Percentiles rank a stretch among this genome's conserved stretches.
These are phyloP conservation scores for Leccinum griseonigrum DNA, from an alignment of 1,284 basidiomycete species.

Conservation along the genomic window DNA sequence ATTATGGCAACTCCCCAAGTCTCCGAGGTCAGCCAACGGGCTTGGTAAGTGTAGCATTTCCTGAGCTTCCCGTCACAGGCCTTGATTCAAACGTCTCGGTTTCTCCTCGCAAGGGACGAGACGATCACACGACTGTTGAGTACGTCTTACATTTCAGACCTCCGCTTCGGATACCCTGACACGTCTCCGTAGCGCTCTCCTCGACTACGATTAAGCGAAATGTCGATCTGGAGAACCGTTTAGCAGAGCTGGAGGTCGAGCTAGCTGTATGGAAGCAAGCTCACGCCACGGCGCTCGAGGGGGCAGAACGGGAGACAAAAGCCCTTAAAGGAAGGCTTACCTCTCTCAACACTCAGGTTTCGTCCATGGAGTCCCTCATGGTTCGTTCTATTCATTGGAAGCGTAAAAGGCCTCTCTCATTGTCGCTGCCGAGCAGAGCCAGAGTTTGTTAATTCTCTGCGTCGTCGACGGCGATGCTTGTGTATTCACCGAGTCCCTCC, in stretches of 20 bases:
- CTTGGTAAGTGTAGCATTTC: slow-evolving; percentile 47
- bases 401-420: slow-evolving; percentile 9
- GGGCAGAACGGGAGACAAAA: slow-evolving; percentile 56
- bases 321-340: slow-evolving; percentile 63
- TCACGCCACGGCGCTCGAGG: slow-evolving; percentile 55
- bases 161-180: slow-evolving; percentile 10
- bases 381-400: slow-evolving; percentile 34
- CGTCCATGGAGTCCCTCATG: slow-evolving; percentile 53
- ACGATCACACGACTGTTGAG: slow-evolving; percentile 57
- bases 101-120: slow-evolving; percentile 53
- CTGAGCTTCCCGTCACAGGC: slow-evolving; percentile 14
- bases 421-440: slow-evolving; percentile 39
- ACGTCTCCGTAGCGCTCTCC: slow-evolving; percentile 50
- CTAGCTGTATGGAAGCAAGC: slow-evolving; percentile 68
- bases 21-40: slow-evolving; percentile 56
- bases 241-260: slow-evolving; percentile 67
- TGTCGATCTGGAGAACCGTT: slow-evolving; percentile 55
- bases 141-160: slow-evolving; percentile 30
- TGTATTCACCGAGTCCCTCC: slow-evolving; percentile 57
- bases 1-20: slow-evolving; percentile 55
- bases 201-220: slow-evolving; percentile 61
- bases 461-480: slow-evolving; percentile 71
- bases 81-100: slow-evolving; percentile 23
- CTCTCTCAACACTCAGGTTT: slow-evolving; percentile 58
- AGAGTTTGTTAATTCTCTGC: slow-evolving; percentile 65